Conservation (phyloP, 1,284 basidiomycete genomes). For the Irpex rosettiformis region DNA sequence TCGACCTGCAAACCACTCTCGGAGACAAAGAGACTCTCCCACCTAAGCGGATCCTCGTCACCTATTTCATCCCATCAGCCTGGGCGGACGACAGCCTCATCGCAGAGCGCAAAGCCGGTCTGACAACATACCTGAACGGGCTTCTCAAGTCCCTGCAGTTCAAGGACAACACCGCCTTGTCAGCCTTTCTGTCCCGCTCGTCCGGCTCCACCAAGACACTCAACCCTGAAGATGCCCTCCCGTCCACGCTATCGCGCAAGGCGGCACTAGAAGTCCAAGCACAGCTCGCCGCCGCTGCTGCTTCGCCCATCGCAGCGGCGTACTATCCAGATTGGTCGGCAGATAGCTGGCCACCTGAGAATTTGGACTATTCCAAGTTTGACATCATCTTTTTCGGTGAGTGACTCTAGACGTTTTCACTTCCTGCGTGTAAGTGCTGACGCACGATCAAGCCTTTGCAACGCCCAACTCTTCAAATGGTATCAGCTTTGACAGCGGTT, state of each 20-base stretch:
- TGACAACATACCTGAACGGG: constrained; percentile 39
- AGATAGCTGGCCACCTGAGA: constrained; percentile 54
- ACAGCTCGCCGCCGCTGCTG: constrained; percentile 13
- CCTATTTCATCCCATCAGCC: constrained; percentile 46
- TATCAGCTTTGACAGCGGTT: constrained; percentile 56
- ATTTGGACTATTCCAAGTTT: constrained; percentile 66
- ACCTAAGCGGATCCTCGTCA: constrained; percentile 45
- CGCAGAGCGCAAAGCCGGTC: constrained; percentile 46
- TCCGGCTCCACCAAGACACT: constrained; percentile 23
- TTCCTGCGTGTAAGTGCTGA: neutral
- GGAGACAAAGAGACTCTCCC: constrained; percentile 39
- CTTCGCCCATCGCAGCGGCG: constrained; percentile 34
- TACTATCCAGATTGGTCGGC: constrained; percentile 75
- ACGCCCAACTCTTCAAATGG: constrained; percentile 57
- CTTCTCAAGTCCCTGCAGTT: constrained; percentile 34
- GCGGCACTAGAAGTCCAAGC: constrained; percentile 30
- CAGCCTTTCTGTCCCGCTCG: constrained; percentile 36
- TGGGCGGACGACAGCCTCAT: constrained; percentile 52
- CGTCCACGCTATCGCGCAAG: constrained; percentile 42
- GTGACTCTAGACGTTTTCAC: constrained; percentile 11
- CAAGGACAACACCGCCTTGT: constrained; percentile 29
- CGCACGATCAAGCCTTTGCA: constrained; percentile 56
- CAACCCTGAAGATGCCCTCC: constrained; percentile 40
- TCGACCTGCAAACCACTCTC: constrained; percentile 36
- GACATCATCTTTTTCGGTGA: constrained; percentile 67